Evolutionary conservation across 1,139 yeast species (phyloP), one percentile per base, ranked within the genome.

Genomic region (Hansenula sp.): DNA sequence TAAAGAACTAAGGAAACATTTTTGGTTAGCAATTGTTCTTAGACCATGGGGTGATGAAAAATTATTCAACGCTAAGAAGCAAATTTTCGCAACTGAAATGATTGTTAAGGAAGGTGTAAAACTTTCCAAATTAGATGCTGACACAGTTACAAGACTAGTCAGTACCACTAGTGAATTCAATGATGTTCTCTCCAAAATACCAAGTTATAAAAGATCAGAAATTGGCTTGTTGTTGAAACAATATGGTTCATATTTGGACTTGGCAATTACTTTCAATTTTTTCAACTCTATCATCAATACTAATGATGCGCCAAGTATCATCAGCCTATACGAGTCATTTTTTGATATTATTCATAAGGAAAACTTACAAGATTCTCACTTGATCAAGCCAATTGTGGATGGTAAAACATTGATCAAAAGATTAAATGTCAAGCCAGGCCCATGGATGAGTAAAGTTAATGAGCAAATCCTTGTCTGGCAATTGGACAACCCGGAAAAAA

Each of bases 101-200:
- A 71, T 86, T 3, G 62, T 87, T 33, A 74, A 80, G 51, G 90
- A 86, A 46, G 93, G 95, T 0, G 63, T 91, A 35, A 83, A 84
- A 55, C 72, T 82, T 46, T 80, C 90, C 15, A 76, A 77, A 42
- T 62, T 65, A 37, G 84, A 81, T 35, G 79, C 79, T 13, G 79
- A 74, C 4, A 63, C 71, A 12, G 76, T 80, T 1, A 61, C 79
- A 1, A 64, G 68, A 36, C 63, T 79, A 13, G 61, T 71, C 3
- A 60, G 66, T 5, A 54, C 59, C 2, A 50, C 55, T 12, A 49
- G 49, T 0, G 47, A 52, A 5, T 68, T 70, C 41, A 53, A 57
- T 5, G 52, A 54, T 3, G 56, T 66, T 2, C 43, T 47, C 8
- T 30, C 52, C 1, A 44, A 46, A 4, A 49, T 58, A 11, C 51